Percentiles rank a stretch among this genome's conserved stretches.
Conservation (phyloP, 139 green algal genomes). For the Ettlia oleoabundans region DNA sequence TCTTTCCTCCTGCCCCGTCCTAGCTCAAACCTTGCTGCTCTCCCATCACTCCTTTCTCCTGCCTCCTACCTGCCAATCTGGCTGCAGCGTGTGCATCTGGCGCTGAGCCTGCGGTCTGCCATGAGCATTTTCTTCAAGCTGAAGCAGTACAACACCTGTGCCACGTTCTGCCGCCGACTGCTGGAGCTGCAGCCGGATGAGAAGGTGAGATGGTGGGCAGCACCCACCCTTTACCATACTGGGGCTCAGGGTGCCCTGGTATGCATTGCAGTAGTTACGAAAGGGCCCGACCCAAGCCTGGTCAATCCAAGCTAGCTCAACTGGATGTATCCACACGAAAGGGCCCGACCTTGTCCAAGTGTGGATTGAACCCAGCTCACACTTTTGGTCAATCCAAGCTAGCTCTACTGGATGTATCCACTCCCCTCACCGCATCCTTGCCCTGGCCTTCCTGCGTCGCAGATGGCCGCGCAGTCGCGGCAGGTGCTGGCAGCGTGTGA, state of each 20-base stretch:
- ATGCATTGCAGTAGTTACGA: no score
- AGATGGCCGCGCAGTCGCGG: slow-evolving; percentile 80
- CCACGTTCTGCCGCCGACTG: slow-evolving; percentile 91
- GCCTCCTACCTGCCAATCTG: not conserved
- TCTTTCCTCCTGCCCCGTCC: no score
- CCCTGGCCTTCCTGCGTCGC: not conserved
- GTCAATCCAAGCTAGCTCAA: not conserved
- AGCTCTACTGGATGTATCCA: not conserved
- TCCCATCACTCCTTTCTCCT: no score
- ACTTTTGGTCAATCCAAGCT: not conserved
- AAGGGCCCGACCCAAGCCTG: no score
- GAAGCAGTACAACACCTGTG: slow-evolving; percentile 90
- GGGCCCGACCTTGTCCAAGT: no score
- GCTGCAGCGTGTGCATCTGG: slow-evolving; percentile 86
- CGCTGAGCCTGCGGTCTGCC: slow-evolving; percentile 84
- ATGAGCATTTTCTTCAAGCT: slow-evolving; percentile 98
- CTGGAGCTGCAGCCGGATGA: slow-evolving; percentile 93
- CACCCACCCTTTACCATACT: no score
- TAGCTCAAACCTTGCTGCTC: no score
- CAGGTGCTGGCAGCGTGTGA: slow-evolving; percentile 96
- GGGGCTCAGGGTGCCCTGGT: no score
- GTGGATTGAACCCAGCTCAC: no score
- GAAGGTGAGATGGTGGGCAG: slow-evolving; percentile 73
- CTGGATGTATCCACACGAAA: not conserved
- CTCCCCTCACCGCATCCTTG: not conserved